A percentile compares a stretch with the other conserved stretches of the same genome.
Conservation (phyloP, 2,329 filamentous ascomycete species). For the Rhynchosporium secalis region DNA sequence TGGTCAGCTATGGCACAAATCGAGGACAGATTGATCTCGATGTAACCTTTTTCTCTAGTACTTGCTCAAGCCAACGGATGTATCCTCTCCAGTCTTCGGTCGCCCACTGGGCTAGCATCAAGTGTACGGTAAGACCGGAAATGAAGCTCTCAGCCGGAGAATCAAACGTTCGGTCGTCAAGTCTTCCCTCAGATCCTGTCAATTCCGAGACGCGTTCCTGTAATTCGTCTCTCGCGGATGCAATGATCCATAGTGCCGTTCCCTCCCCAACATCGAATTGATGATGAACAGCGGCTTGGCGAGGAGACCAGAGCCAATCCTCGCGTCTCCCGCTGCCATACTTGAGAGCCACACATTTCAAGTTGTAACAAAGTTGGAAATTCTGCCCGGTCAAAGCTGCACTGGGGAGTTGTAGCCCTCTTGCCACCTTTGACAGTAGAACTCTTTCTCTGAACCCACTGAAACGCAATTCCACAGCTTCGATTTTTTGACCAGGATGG, state of each 20-base stretch:
- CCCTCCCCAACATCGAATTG: constrained; percentile 35
- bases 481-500: constrained; percentile 28
- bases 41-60: no score
- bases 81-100: no score
- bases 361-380: constrained; percentile 35
- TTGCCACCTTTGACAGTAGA: neutral
- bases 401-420: neutral
- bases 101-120: no score
- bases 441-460: constrained; percentile 31
- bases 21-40: no score
- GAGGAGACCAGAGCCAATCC: constrained; percentile 28
- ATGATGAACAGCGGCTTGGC: constrained; percentile 35
- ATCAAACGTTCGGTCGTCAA: no score
- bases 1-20: no score
- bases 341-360: neutral
- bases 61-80: no score
- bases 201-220: no score
- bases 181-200: no score
- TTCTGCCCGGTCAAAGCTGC: constrained; percentile 32
- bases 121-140: no score
- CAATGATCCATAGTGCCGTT: constrained; percentile 45
- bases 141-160: no score
- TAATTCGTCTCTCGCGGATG: no score
- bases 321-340: neutral
- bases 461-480: constrained; percentile 33